Evolutionary conservation across 2,329 filamentous ascomycete genomes (phyloP), one percentile per base, ranked within the genome.

Genomic region (Alternaria sp.): DNA sequence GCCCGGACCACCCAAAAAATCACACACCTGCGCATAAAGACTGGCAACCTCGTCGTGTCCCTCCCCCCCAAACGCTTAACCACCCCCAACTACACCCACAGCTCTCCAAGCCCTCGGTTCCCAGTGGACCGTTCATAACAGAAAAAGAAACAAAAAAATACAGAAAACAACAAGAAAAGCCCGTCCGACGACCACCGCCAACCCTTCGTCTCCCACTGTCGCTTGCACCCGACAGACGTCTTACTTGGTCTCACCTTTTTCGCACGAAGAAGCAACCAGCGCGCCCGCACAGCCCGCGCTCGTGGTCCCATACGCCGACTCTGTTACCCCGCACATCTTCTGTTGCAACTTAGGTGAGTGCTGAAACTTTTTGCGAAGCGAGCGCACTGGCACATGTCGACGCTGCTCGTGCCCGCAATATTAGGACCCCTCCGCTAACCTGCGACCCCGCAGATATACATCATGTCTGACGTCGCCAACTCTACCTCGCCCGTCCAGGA

Each of bases 401-500:
- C 68, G 69, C 71, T 73, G 75, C 71, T 55, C 69, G 73, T 73
- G 60, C 73, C 68, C 68, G 67, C 68, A 73, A 75, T 71, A 64
- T 60, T 63, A 59, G 15, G 47, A 49, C 62, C 66, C 45, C 41
- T 45, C 30, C 28, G 68, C 76, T 79, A 60, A 79, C 72, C 66
- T 49, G 18, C 50, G 44, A 41, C 55, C 28, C 41, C 50, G 25
- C 55, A 76, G 72, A 72, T 70, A 73, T 53, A 46, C 73, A 78
- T 70, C 58, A 80, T 81, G 77, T 80, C 79, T 78, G 79, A 81
- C 75, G 77, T 81, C 73, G 82, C 83, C 76, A 82, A 81, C 78
- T 74, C 83, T 58, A 79, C 81, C 71, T 83, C 83, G 57, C 82
- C 83, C 69, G 79, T 90, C 84, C 86, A 88, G 83, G 92, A 96